Base-by-base conservation (phyloP, 2,329 filamentous ascomycete genomes). In the Penicillium italicum region DNA sequence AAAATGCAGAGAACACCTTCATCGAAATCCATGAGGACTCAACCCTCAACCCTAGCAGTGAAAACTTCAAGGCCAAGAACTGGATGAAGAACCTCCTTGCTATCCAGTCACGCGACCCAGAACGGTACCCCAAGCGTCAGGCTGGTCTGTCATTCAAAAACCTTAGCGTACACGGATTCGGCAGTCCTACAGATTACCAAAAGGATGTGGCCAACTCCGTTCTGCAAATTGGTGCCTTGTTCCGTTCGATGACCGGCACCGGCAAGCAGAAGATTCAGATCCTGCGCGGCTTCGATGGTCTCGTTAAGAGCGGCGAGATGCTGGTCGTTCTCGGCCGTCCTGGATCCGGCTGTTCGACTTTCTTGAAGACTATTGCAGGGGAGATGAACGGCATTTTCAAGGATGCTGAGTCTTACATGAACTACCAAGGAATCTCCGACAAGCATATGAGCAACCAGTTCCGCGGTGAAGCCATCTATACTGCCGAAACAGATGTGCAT, bases 391-490 rank as follows among this genome's bases (percentile, higher is more conserved):
- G 91, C 59, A 88, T 95, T 66, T 84, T 83, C 63, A 81, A 94
- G 47, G 88, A 90, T 50, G 75, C 86, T 1, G 74, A 78, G 8
- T 87, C 89, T 0, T 83, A 89, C 56, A 83, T 96, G 72, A 94
- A 95, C 76, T 96, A 95, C 70, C 88, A 94, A 62, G 76, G 75
- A 63, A 73, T 74, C 41, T 66, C 72, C 5, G 68, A 69, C 43
- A 67, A 71, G 56, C 61, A 90, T 68, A 93, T 94, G 88, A 85
- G 88, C 74, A 83, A 83, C 11, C 79, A 80, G 18, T 91, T 93
- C 76, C 86, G 89, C 28, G 90, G 90, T 62, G 90, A 95, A 74
- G 89, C 89, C 59, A 92, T 94, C 70, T 94, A 94, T 75, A 92
- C 89, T 0, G 89, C 89, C 56, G 90, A 94, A 72, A 86, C 90